Conservation (phyloP, 2,329 filamentous ascomycete species). For the Cercospora brassicicola region DNA sequence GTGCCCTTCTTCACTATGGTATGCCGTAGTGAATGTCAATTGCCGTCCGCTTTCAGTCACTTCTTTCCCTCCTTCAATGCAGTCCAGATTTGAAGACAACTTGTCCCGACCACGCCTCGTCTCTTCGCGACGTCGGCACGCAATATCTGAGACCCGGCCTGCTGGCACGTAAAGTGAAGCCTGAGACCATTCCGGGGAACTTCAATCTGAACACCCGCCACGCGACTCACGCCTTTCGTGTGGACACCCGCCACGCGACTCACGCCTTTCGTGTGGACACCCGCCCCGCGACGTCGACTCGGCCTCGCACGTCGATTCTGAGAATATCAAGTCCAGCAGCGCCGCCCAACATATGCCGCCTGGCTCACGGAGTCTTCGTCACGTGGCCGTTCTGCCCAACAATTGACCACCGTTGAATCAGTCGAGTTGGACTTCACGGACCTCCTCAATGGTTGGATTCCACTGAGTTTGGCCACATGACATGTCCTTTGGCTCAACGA, state of each 20-base stretch:
- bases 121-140: neutral
- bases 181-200: neutral
- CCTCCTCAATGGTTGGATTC: neutral
- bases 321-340: neutral
- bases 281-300: neutral
- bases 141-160: neutral
- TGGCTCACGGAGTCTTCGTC: neutral
- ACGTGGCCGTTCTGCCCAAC: neutral
- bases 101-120: neutral
- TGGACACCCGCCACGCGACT: neutral
- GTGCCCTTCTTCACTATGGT: neutral
- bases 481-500: neutral
- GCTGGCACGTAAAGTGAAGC: neutral
- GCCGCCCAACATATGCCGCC: neutral
- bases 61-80: neutral
- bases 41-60: neutral
- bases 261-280: neutral
- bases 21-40: neutral
- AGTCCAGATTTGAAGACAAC: neutral
- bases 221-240: neutral
- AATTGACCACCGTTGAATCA: neutral
- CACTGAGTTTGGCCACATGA: neutral
- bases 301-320: neutral
- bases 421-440: neutral
- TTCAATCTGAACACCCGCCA: neutral